These are phyloP conservation scores for Melaleuca alternifolia DNA, from an alignment of 345 rosid genomes.

Conservation along the genomic window DNA sequence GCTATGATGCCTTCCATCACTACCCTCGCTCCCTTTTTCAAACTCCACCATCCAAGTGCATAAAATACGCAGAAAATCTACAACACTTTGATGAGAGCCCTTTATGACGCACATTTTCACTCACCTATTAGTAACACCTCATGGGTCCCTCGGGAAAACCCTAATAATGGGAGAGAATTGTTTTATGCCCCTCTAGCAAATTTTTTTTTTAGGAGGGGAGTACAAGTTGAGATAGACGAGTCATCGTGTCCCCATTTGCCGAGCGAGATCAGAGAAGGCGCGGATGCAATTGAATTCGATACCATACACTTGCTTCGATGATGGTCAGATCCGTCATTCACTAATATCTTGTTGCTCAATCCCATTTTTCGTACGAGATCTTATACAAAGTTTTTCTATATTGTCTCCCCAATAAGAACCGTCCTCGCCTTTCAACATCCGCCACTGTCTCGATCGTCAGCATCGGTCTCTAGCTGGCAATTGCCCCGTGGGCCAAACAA, in stretches of 20 bases:
- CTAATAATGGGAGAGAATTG: neutral
- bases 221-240: neutral
- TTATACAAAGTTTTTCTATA: neutral
- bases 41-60: too few relatives aligned
- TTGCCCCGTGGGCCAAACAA: neutral
- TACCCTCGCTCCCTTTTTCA: neutral
- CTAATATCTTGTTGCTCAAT: neutral
- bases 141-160: too few relatives aligned
- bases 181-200: neutral
- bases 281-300: neutral
- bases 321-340: fast-evolving
- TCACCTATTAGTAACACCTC: neutral
- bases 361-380: fast-evolving
- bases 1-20: neutral
- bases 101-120: too few relatives aligned
- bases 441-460: neutral
- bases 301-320: too few relatives aligned
- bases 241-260: neutral
- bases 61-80: too few relatives aligned
- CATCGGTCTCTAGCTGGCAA: neutral
- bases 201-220: too few relatives aligned
- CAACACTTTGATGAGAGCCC: too few relatives aligned
- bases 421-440: fast-evolving
- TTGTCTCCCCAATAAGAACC: too few relatives aligned
- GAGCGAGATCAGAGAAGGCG: neutral